Percentiles rank a stretch among this genome's conserved stretches.
Evolutionary conservation across 768 basidiomycete species (phyloP).

Genomic region (Cystofilobasidium ferigula): DNA sequence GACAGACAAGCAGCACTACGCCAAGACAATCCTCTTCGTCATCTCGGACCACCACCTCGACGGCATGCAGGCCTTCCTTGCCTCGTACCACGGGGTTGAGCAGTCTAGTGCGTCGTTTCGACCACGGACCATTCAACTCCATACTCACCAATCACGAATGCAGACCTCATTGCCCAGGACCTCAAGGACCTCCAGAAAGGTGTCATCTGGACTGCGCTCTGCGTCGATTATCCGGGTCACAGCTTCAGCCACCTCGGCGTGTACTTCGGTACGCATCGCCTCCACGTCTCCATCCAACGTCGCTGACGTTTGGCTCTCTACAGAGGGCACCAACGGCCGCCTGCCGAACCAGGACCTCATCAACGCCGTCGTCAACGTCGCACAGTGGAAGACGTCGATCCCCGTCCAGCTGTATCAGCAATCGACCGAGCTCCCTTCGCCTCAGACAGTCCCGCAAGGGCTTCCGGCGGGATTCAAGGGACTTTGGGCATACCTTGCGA

Average conservation of each 20-base stretch:
- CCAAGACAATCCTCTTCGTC: slow-evolving; percentile 83
- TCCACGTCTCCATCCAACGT: background rate
- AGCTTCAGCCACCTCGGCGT: slow-evolving; percentile 94
- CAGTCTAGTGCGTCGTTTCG: slow-evolving; percentile 50
- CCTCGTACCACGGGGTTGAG: slow-evolving; percentile 60
- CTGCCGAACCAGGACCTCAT: slow-evolving; percentile 91
- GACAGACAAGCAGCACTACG: slow-evolving; percentile 70
- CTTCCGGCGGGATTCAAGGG: background rate
- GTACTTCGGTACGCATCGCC: slow-evolving; percentile 62
- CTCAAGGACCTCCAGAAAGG: slow-evolving; percentile 46
- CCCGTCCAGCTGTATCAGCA: slow-evolving; percentile 71
- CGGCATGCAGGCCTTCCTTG: slow-evolving; percentile 87
- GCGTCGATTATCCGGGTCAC: slow-evolving; percentile 91
- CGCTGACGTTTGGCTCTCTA: background rate
- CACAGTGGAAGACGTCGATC: slow-evolving; percentile 59
- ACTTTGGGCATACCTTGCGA: too few species aligned
- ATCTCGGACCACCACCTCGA: slow-evolving; percentile 78
- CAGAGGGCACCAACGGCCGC: slow-evolving; percentile 90
- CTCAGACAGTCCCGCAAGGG: background rate
- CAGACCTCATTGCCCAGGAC: slow-evolving; percentile 16
- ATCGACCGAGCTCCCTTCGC: slow-evolving; percentile 33
- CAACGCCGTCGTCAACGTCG: slow-evolving; percentile 65
- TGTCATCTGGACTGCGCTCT: slow-evolving; percentile 88
- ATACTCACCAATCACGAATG: background rate
- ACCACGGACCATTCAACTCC: background rate